phyloP scores from a whole-genome alignment of 768 basidiomycete species.

The Podaxis rugospora region DNA sequence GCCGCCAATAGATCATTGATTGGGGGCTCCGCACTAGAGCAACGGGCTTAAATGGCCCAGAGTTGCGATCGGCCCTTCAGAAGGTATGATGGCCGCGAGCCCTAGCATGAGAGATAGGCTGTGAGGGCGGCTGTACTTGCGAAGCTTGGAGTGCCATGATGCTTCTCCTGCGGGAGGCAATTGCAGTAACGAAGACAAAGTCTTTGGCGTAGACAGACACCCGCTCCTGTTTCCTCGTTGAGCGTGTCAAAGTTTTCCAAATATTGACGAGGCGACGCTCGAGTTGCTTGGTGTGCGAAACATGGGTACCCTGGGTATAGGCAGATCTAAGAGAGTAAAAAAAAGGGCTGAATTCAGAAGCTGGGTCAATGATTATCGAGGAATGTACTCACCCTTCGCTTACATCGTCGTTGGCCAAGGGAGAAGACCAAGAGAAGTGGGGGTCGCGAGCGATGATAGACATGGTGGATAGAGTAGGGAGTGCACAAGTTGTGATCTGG shows the following conservation, averaged over 20 bases:
- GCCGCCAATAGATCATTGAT: not conserved
- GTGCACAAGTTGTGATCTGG: not conserved
- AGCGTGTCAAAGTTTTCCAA: constrained; percentile 59
- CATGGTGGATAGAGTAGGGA: constrained; percentile 14
- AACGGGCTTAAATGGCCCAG: not conserved
- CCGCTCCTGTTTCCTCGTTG: constrained; percentile 46
- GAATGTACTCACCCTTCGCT: not conserved
- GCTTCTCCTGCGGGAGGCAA: constrained; percentile 45
- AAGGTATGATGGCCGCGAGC: not conserved
- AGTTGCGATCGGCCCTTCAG: not conserved
- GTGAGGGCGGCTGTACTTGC: not conserved
- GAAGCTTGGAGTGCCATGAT: constrained; percentile 20
- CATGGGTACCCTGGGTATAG: constrained; percentile 12
- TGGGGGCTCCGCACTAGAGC: not conserved
- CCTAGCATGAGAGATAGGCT: not conserved
- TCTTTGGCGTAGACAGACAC: constrained; percentile 52
- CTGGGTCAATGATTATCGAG: not conserved
- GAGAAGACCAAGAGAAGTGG: constrained; percentile 26
- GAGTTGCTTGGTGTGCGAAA: constrained; percentile 38
- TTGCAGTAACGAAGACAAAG: constrained; percentile 53
- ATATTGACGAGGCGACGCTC: constrained; percentile 54
- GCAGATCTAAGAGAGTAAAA: not conserved
- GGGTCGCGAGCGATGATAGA: constrained; percentile 23
- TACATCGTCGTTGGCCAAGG: constrained; percentile 14
- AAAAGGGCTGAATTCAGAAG: not conserved